Evolutionary conservation across 2,329 filamentous ascomycete genomes (phyloP).

Genomic region (Pseudocercospora ulei): DNA sequence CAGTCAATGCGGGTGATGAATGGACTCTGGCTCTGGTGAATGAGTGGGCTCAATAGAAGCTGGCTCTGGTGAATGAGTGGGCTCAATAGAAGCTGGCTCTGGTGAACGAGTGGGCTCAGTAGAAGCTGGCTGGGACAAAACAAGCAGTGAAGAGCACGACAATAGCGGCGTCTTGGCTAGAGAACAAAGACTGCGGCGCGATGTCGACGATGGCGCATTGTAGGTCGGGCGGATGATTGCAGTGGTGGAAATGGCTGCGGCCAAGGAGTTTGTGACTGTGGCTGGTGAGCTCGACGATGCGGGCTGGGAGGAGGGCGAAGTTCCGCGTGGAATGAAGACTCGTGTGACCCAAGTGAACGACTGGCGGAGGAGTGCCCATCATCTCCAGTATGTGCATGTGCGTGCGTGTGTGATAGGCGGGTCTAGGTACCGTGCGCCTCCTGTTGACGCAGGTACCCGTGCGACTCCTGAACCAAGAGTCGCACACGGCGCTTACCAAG

Average conservation of each 20-base stretch:
- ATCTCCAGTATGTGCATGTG: too few relatives aligned
- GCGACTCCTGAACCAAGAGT: too few relatives aligned
- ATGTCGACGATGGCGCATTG: conserved; percentile 7
- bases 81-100: not conserved
- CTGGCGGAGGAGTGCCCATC: too few relatives aligned
- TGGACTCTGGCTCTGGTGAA: not conserved
- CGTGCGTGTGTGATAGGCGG: too few relatives aligned
- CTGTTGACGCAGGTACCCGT: too few relatives aligned
- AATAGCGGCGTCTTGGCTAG: conserved; percentile 4
- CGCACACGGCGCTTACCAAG: too few relatives aligned
- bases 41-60: not conserved
- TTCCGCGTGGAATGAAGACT: too few relatives aligned
- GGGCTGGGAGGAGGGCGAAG: too few relatives aligned
- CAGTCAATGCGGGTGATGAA: conserved; percentile 6
- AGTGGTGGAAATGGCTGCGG: conserved; percentile 1
- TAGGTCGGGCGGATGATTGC: conserved; percentile 1
- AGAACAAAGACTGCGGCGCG: conserved; percentile 6
- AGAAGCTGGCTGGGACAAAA: conserved; percentile 1
- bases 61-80: conserved; percentile 3
- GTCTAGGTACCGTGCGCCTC: too few relatives aligned
- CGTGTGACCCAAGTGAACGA: too few relatives aligned
- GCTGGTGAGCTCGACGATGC: conserved; percentile 6
- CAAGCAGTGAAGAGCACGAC: conserved; percentile 5
- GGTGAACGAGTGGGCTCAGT: not conserved
- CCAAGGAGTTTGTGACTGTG: conserved; percentile 3